Evolutionary conservation across 495 filamentous ascomycete genomes (phyloP), one percentile per base, ranked within the genome.

Genomic region (Immersiella caudata): DNA sequence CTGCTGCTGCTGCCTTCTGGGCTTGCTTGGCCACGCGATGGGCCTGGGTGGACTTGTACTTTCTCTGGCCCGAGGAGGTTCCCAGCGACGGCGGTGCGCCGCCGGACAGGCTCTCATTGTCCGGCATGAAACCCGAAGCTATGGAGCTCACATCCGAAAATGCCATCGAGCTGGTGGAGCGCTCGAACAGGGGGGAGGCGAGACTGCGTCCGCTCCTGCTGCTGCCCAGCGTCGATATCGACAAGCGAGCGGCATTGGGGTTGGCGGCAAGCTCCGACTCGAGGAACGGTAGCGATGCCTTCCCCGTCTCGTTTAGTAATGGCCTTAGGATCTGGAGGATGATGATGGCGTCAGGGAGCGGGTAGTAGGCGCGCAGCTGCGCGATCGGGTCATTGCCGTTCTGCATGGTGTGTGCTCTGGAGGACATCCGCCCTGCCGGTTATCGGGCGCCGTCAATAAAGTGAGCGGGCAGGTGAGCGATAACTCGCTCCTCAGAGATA

Each of bases 111-210:
- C 29, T 59, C 22, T 66, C 64, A 46, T 62, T 27, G 9, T 67
- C 65, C 11, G 40, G 18, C 9, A 36, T 54, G 29, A 61, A 67
- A n/a, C 33, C 29, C 20, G 65, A 67, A 46, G 61, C 46, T 26
- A 67, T 29, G 6, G 65, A 67, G 59, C 65, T 67, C 49, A 59
- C 54, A 11, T 67, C 65, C 35, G 65, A 67, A 33, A 56, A 67
- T 22, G 26, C 65, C 65, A 67, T 67, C 25, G 49, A 26, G 21
- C 65, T 67, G 12, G 24, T 18, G 9, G 58, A 62, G 11, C 65
- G 65, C 2, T 67, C 58, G 22, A 61, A 52, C 46, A 40, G n/a
- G 12, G 54, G 35, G 21, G 63, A 65, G 11, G 52, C 27, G 3
- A 65, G 51, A 24, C 63, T 65, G 21, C 63, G 63, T 27, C 35